Evolutionary conservation across 176 grass and related monocot genomes (phyloP), one percentile per base, ranked within the genome.

Genomic region (Cenchrus purpureus): DNA sequence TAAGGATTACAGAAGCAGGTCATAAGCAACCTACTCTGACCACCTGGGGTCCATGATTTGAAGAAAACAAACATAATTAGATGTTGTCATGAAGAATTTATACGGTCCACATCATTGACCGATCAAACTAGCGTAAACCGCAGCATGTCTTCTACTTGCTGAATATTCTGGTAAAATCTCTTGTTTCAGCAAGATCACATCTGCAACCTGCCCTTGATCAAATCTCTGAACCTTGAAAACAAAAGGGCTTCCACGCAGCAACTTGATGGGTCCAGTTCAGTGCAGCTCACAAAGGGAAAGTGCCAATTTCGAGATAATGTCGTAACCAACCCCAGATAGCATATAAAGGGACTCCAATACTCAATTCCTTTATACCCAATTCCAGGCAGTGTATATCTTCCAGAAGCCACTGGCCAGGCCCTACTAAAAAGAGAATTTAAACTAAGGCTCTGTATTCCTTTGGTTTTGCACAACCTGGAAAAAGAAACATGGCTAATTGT

Each of bases 271-370:
- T 67, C 61, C 75, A 91, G 68, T 54, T 79, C 29, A 80, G 69
- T 49, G 54, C 55, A 68, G 81, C 67, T 73, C 89, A 87, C 44
- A 76, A 64, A 64, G 76, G 85, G 79, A 83, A 90, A 84, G 44
- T 57, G 60, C 70, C 69, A 51, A 80, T 80, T 80, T 84, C 67
- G 45, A 76, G 76, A 91, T 79, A 65, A 91, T 78, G 53, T 57
- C 46, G 28, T 83, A 15, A 90, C 84, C 59, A 87, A 87, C 61
- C 46, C 80, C 32, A 84, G 68, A 84, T 80, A 73, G 60, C 76
- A 91, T 87, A 63, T 76, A 75, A 87, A 62, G 69, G 69, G 73
- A 46, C 69, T 69, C 60, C 9, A 78, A 78, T 77, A 77, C 12
- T 71, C 54, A 59, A 34, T 22, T 10, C 46, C 14, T 69, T 70